A percentile compares a stretch with the other conserved stretches of the same genome.
phyloP scores from a whole-genome alignment of 1,139 yeast species.

The Pichia sp. region DNA sequence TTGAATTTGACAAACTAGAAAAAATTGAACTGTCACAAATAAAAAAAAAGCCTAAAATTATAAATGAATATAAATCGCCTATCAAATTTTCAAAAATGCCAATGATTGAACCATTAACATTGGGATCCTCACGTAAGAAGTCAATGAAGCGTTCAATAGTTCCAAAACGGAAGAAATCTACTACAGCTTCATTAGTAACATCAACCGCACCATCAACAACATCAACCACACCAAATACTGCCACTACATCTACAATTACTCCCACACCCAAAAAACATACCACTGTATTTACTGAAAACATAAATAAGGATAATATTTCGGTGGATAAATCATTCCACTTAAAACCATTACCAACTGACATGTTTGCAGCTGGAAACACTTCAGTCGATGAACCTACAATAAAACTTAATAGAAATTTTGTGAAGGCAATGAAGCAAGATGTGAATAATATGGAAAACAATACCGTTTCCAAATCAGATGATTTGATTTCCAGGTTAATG shows the following conservation, averaged over 20 bases:
- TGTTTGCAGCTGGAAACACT: constrained; percentile 7
- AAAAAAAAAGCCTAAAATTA: constrained; percentile 12
- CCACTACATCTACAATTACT: neutral
- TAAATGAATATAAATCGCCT: constrained; percentile 22
- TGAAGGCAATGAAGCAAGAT: neutral
- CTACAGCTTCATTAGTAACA: neutral
- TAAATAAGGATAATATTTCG: neutral
- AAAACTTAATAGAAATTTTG: constrained; percentile 18
- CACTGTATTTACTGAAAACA: constrained; percentile 2
- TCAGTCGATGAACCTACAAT: constrained; percentile 26
- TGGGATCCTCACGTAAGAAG: constrained; percentile 26
- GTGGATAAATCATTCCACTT: constrained; percentile 1
- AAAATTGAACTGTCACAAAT: constrained; percentile 26
- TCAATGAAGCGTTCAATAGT: constrained; percentile 14
- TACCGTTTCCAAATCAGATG: neutral
- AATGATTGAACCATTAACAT: constrained; percentile 38
- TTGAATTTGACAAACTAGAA: constrained; percentile 23
- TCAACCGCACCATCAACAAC: neutral
- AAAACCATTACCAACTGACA: constrained; percentile 11
- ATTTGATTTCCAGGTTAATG: constrained; percentile 27
- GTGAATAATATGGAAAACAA: neutral
- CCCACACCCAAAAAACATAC: neutral
- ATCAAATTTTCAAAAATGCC: constrained; percentile 41
- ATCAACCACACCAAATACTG: neutral
- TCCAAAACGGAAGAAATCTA: neutral